Base-by-base conservation (phyloP, 2,329 filamentous ascomycete genomes). In the Phyllosticta citribraziliensis region DNA sequence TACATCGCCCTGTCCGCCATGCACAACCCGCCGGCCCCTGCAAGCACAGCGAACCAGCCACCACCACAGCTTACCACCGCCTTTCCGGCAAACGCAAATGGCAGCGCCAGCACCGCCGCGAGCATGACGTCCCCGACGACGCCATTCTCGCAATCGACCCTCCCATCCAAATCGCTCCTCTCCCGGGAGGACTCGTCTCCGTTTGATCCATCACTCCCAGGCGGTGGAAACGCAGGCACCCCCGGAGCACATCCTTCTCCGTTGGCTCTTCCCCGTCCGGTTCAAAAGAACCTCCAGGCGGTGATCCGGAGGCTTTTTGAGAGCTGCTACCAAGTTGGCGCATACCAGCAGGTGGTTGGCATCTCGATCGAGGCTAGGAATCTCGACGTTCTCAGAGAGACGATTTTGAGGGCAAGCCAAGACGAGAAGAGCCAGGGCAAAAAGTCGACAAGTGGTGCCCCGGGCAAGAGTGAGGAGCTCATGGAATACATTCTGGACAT, bases 401-500 rank as follows among this genome's bases (percentile, higher is more conserved):
- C 94, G 50, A 97, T 99, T 70, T 84, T 94, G 72, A 86, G 91
- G 35, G 93, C 90, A n/a, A 91, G 86, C 70, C 85, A 92, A 56
- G 91, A 95, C 66, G 90, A 91, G 75, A 91, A 88, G 76, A 82
- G 71, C 65, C 71, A 84, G 59, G 79, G 82, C 67, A 86, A 86
- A 74, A 81, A 81, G 70, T 78, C 78, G 22, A 76, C 78, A 40
- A 80, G 81, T 22, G 75, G 78, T 52, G 73, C 74, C 11, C 75
- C 79, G 56, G 81, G 83, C 3, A 84, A 87, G 27, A 88, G 91
- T 19, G 92, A 97, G 72, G 93, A 97, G 72, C 78, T 99, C 62
- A 94, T 99, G 87, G 94, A 99, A 67, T 99, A 99, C 70, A 88
- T 94, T 20, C 78, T 99, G 64, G 86, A 92, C 67, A 95, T 99